Evolutionary conservation across 371 early-diverging fungal species (phyloP).

Genomic region (Zychaea mexicana): DNA sequence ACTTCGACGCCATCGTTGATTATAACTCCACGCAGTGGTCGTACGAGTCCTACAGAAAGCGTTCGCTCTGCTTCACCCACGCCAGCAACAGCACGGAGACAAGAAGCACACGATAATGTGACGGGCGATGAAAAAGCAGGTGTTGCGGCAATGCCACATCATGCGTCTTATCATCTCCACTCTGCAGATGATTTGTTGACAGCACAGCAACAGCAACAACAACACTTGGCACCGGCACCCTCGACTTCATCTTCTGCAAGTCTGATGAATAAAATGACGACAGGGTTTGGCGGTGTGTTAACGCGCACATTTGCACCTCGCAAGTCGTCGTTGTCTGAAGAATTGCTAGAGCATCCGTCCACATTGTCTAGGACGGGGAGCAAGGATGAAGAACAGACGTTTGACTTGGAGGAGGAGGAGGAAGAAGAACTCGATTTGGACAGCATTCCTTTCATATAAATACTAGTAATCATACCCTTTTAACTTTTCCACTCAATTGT

Average conservation of each 20-base stretch:
- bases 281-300: conserved; percentile 29
- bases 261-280: conserved; percentile 29
- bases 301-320: conserved; percentile 37
- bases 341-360: background rate
- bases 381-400: background rate
- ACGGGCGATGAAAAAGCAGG: background rate
- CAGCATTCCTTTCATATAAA: conserved; percentile 54
- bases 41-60: conserved; percentile 7
- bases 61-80: background rate
- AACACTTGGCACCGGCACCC: conserved; percentile 6
- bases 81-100: background rate
- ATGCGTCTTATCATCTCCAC: too few species aligned
- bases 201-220: background rate
- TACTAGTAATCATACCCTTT: background rate
- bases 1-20: conserved; percentile 2
- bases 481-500: background rate
- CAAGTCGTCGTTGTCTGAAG: conserved; percentile 18
- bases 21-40: background rate
- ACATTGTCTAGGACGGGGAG: conserved; percentile 13
- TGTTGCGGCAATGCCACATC: background rate
- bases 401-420: conserved; percentile 35
- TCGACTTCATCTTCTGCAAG: conserved; percentile 12
- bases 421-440: conserved; percentile 58
- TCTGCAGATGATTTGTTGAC: conserved; percentile 2
- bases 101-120: background rate